phyloP scores from a whole-genome alignment of 2,329 filamentous ascomycete genomes.

The Pyricularia sp. region DNA sequence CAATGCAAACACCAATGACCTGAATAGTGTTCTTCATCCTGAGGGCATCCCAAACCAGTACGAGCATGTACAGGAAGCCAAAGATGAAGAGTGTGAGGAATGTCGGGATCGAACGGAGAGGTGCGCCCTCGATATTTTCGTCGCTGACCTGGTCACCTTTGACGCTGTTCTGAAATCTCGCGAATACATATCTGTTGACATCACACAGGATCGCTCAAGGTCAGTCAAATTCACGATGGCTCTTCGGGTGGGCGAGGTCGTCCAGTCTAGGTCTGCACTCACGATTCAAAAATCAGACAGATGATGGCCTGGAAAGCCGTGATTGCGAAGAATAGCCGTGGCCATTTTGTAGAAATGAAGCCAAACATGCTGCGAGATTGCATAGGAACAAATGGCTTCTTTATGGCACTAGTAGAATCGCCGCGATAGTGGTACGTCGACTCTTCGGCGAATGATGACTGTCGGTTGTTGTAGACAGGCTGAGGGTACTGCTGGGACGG shows the following conservation, averaged over 20 bases:
- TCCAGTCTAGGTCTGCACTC: conserved; percentile 24
- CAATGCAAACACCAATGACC: conserved; percentile 84
- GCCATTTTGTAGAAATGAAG: conserved; percentile 74
- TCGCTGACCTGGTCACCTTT: conserved; percentile 26
- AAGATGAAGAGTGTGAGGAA: conserved; percentile 96
- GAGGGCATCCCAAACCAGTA: conserved; percentile 86
- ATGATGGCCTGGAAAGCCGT: conserved; percentile 65
- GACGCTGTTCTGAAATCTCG: conserved; percentile 60
- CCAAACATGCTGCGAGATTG: conserved; percentile 45
- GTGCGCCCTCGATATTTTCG: conserved; percentile 35
- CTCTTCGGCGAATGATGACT: conserved; percentile 15
- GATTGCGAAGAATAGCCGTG: conserved; percentile 68
- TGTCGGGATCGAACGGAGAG: conserved; percentile 69
- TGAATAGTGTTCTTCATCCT: conserved; percentile 97
- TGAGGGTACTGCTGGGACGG: background rate
- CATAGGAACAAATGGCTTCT: conserved; percentile 17
- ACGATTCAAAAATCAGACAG: conserved; percentile 78
- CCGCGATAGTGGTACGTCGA: conserved; percentile 20
- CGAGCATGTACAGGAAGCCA: conserved; percentile 82
- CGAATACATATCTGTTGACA: conserved; percentile 67
- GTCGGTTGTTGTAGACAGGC: conserved; percentile 11
- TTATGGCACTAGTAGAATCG: conserved; percentile 8
- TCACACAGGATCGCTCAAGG: background rate
- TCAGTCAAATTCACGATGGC: background rate
- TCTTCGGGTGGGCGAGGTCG: background rate